Conservation (phyloP, 176 grass and related monocot genomes). For the Ensete ventricosum region DNA sequence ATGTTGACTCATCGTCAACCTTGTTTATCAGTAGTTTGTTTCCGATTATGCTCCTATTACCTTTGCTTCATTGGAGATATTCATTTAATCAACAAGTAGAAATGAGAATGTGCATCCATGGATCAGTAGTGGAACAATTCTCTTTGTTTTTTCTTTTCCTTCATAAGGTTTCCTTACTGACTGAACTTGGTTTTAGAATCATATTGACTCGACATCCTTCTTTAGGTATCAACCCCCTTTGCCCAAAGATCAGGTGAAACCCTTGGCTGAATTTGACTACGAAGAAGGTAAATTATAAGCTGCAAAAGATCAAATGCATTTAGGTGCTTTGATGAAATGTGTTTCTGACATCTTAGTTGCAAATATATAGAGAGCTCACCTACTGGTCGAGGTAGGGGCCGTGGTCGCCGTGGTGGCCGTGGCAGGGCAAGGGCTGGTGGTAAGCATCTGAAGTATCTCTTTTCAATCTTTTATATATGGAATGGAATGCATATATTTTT, state of each 20-base stretch:
- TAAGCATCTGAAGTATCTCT: slow-evolving; percentile 10
- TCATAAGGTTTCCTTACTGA: no score
- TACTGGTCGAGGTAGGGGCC: slow-evolving; percentile 58
- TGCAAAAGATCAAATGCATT: not conserved
- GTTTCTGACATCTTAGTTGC: slow-evolving; percentile 22
- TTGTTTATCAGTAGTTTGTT: no score
- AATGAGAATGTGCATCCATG: no score
- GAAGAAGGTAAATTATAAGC: slow-evolving; percentile 50
- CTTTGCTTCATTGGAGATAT: no score
- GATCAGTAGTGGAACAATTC: no score
- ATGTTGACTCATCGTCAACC: no score
- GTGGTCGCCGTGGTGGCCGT: slow-evolving; percentile 49
- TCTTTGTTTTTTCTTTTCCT: no score
- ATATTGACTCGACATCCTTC: slow-evolving; percentile 3
- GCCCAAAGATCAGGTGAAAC: slow-evolving; percentile 66
- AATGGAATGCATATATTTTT: no score
- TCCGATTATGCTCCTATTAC: no score
- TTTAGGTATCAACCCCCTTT: slow-evolving; percentile 91
- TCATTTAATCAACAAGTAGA: no score
- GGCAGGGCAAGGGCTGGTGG: slow-evolving; percentile 33
- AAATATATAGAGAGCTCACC: slow-evolving; percentile 70
- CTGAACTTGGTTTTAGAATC: no score
- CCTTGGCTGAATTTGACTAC: slow-evolving; percentile 70
- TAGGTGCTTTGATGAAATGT: not conserved
- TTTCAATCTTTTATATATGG: not conserved